Evolutionary conservation across 768 basidiomycete genomes (phyloP).

Genomic region (Asterophora parasitica): DNA sequence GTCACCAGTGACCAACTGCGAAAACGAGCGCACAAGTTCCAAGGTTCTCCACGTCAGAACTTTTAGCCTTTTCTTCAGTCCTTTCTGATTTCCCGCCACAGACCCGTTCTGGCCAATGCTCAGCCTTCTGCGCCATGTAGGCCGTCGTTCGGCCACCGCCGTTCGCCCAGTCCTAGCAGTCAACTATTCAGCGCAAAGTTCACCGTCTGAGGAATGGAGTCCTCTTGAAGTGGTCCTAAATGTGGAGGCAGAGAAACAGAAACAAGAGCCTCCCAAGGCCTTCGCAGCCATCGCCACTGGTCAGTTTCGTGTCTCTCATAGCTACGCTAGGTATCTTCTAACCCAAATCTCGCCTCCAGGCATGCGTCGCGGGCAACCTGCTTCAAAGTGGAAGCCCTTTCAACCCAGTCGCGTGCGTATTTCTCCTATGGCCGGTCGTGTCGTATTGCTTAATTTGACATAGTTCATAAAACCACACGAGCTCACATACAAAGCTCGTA

Average conservation of each 20-base stretch:
- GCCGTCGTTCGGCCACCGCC: slow-evolving; percentile 6
- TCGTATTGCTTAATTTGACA: neutral
- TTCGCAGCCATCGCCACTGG: neutral
- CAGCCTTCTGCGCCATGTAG: slow-evolving; percentile 13
- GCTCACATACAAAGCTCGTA: slow-evolving; percentile 25
- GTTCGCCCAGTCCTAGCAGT: slow-evolving; percentile 3
- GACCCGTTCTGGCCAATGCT: slow-evolving; percentile 13
- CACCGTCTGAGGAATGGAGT: neutral
- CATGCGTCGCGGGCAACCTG: neutral
- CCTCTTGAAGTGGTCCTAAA: neutral
- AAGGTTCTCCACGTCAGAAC: slow-evolving; percentile 1
- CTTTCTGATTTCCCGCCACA: slow-evolving; percentile 1
- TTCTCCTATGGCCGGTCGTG: neutral
- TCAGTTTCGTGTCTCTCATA: neutral
- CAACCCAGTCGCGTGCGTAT: slow-evolving; percentile 16
- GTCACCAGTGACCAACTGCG: neutral
- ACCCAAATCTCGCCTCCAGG: slow-evolving; percentile 1
- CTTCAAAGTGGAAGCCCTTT: slow-evolving; percentile 20
- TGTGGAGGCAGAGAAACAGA: neutral
- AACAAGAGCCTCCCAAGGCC: neutral
- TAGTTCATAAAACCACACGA: slow-evolving; percentile 22
- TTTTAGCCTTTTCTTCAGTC: neutral
- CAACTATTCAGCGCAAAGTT: slow-evolving; percentile 4
- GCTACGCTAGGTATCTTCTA: neutral
- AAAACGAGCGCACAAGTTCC: neutral